A percentile compares a stretch with the other conserved stretches of the same genome.
Conservation (phyloP, 1,284 basidiomycete genomes). For the Malassezia restricta region DNA sequence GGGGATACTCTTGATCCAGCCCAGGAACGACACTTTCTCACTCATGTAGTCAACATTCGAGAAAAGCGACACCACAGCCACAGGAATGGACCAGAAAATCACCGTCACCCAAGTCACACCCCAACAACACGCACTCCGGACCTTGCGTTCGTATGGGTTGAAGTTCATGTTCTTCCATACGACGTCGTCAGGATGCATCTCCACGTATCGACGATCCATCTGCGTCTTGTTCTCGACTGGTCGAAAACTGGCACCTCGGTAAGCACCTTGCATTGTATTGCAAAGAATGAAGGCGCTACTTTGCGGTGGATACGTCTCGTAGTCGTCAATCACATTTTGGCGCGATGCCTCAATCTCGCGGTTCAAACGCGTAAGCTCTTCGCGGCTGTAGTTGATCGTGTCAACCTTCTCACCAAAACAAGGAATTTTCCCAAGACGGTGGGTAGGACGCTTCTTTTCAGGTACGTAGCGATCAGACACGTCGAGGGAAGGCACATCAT, state of each 20-base stretch:
- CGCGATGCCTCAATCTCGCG: conserved; percentile 52
- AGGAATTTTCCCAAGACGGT: conserved; percentile 58
- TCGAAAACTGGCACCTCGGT: conserved; percentile 25
- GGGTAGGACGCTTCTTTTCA: conserved; percentile 56
- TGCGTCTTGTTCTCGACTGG: conserved; percentile 36
- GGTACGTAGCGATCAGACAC: conserved; percentile 35
- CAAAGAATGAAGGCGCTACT: conserved; percentile 69
- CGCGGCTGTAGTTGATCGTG: conserved; percentile 68
- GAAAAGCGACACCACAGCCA: conserved; percentile 67
- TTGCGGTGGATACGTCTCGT: conserved; percentile 53
- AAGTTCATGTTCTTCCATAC: conserved; percentile 77
- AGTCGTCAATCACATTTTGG: conserved; percentile 54
- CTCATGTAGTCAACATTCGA: conserved; percentile 70
- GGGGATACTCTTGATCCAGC: conserved; percentile 63
- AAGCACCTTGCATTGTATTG: conserved; percentile 68
- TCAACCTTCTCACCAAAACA: conserved; percentile 64
- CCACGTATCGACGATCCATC: conserved; percentile 32
- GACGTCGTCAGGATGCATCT: conserved; percentile 54
- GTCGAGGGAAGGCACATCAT: conserved; percentile 19
- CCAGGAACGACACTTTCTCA: conserved; percentile 57
- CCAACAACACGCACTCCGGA: conserved; percentile 52
- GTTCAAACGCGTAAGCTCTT: conserved; percentile 53
- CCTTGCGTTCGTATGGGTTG: conserved; percentile 73
- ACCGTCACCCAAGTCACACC: conserved; percentile 55
- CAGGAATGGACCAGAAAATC: conserved; percentile 52